phyloP scores from a whole-genome alignment of 768 basidiomycete species.

The Tricholoma matsutake region DNA sequence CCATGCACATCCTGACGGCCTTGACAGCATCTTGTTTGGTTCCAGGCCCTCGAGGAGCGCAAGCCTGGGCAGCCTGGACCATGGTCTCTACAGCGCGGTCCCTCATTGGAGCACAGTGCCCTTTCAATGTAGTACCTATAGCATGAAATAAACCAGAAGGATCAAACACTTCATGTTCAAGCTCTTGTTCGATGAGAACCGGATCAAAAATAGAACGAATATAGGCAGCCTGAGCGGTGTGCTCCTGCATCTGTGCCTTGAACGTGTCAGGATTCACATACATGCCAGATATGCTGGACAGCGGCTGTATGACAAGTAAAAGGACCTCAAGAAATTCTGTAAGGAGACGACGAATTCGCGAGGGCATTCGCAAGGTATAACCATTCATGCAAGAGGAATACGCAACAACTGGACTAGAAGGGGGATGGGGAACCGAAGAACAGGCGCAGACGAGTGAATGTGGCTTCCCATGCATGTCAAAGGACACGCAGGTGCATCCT shows the following conservation, averaged over 20 bases:
- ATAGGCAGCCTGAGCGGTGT: conserved; percentile 59
- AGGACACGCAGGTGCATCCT: conserved; percentile 83
- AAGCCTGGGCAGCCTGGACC: conserved; percentile 64
- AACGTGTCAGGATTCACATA: conserved; percentile 58
- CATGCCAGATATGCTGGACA: conserved; percentile 58
- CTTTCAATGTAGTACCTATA: conserved; percentile 80
- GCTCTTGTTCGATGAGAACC: conserved; percentile 77
- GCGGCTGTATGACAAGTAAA: conserved; percentile 79
- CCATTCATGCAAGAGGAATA: conserved; percentile 37
- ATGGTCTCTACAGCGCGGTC: conserved; percentile 82
- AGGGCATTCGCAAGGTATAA: conserved; percentile 65
- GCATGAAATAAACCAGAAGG: conserved; percentile 72
- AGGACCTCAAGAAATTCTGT: conserved; percentile 79
- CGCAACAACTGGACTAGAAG: conserved; percentile 39
- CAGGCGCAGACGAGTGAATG: conserved; percentile 55
- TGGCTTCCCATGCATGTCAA: conserved; percentile 58
- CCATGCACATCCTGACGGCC: conserved; percentile 80
- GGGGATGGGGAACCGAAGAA: conserved; percentile 39
- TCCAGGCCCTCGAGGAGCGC: conserved; percentile 52
- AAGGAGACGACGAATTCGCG: conserved; percentile 67
- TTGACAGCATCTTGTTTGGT: conserved; percentile 62
- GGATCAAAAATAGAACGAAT: conserved; percentile 81
- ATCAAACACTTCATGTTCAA: conserved; percentile 74
- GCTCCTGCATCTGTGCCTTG: conserved; percentile 58
- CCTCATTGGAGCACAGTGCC: conserved; percentile 92